Conservation (phyloP, 2,329 filamentous ascomycete species). For the Microsporum audouinii region DNA sequence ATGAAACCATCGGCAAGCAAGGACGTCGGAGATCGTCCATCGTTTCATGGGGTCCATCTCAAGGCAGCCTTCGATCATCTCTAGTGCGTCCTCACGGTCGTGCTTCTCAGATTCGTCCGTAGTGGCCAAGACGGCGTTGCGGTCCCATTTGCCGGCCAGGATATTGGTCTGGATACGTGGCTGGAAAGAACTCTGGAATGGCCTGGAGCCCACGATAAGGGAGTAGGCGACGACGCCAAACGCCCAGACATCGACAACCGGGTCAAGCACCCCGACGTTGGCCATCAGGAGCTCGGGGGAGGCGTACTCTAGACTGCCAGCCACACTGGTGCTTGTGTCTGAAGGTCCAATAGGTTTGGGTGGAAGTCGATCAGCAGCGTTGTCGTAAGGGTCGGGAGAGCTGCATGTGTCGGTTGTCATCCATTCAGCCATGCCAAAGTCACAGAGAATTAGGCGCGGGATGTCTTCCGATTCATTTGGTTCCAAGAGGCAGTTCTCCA, state of each 20-base stretch:
- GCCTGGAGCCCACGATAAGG: slow-evolving; percentile 49
- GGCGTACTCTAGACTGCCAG: slow-evolving; percentile 48
- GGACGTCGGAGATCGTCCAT: slow-evolving; percentile 46
- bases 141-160: slow-evolving; percentile 48
- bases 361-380: slow-evolving; percentile 37
- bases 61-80: slow-evolving; percentile 50
- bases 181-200: slow-evolving; percentile 50
- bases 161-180: slow-evolving; percentile 50
- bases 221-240: slow-evolving; percentile 54
- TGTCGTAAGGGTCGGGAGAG: slow-evolving; percentile 40
- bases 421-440: slow-evolving; percentile 61
- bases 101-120: slow-evolving; percentile 24
- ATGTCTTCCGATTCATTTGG: slow-evolving; percentile 34
- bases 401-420: slow-evolving; percentile 46
- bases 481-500: slow-evolving; percentile 52
- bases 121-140: slow-evolving; percentile 36
- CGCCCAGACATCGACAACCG: slow-evolving; percentile 56
- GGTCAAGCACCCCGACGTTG: slow-evolving; percentile 30
- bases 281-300: slow-evolving; percentile 38
- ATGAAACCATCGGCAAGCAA: slow-evolving; percentile 46
- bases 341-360: slow-evolving; percentile 43
- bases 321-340: slow-evolving; percentile 46
- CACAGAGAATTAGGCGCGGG: slow-evolving; percentile 48
- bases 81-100: slow-evolving; percentile 38
- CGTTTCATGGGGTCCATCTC: slow-evolving; percentile 44